phyloP scores from a whole-genome alignment of 495 filamentous ascomycete species.

The Aspergillus haitiensis region DNA sequence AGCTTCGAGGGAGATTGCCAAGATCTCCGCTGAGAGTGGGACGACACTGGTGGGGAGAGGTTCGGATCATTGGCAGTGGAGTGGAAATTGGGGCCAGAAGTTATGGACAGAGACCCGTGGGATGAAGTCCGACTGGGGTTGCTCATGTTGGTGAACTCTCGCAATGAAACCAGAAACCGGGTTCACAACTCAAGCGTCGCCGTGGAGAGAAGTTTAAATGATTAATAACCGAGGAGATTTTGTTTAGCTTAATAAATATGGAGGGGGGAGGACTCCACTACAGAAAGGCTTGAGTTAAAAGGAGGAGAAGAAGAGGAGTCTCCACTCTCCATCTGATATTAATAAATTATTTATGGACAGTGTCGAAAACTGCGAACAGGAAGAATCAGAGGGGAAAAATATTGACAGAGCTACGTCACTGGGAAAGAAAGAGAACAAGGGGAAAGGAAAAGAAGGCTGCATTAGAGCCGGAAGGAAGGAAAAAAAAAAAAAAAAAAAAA shows the following conservation, averaged over 20 bases:
- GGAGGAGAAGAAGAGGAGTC: not conserved
- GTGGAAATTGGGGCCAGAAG: slow-evolving; percentile 30
- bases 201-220: not conserved
- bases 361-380: not conserved
- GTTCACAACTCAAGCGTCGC: not conserved
- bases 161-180: not conserved
- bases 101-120: slow-evolving; percentile 25
- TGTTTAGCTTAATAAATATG: too few relatives aligned
- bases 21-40: slow-evolving; percentile 32
- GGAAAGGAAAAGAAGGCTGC: not conserved
- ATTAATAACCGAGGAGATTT: not conserved
- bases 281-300: not conserved
- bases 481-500: not conserved
- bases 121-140: slow-evolving; percentile 18
- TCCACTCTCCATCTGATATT: not conserved
- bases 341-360: not conserved
- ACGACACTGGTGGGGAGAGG: slow-evolving; percentile 26
- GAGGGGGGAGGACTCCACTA: not conserved
- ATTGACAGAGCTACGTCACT: not conserved
- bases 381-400: not conserved
- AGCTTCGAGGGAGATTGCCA: slow-evolving; percentile 31
- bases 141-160: slow-evolving; percentile 8
- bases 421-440: not conserved
- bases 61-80: slow-evolving; percentile 4
- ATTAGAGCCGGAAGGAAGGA: not conserved